Evolutionary conservation across 2,329 filamentous ascomycete genomes (phyloP), one percentile per base, ranked within the genome.

Genomic region (Penicillium sp.): DNA sequence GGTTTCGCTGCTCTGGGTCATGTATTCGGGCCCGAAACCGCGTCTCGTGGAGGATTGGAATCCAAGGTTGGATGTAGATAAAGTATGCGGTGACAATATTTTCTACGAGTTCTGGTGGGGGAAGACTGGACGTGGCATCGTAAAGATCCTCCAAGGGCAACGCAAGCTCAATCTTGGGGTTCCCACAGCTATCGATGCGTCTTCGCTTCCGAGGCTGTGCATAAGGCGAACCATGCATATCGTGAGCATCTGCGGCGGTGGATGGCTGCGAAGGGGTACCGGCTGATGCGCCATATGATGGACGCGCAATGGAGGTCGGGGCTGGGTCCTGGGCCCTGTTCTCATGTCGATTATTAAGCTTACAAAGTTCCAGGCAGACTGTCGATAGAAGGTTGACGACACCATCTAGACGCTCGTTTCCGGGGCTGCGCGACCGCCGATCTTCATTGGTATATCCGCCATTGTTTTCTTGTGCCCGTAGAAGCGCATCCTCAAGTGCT

Each of bases 21-120:
- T 51, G 27, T 9, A 75, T 36, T 5, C 69, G 65, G 18, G 50
- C 52, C 0, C 64, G 46, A 36, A 66, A 66, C 13, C 58, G 36
- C 4, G 39, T 51, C 36, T 60, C 50, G 13, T 66, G 61, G 2
- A 66, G 51, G 2, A 60, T 60, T 1, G 63, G 63, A 24, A 66
- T 62, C 63, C 63, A 66, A 11, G 60, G 60, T 14, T 66, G 62
- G 5, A 65, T 49, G 11, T 44, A 46, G 2, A 19, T 31, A 16
- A 62, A 65, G 35, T 65, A 63, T 7, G 31, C 11, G 14, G 62
- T 49, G 3, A 65, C 51, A 10, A 70, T 39, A 24, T 64, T 58
- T 50, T 58, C 53, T 33, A 60, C 27, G 2, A 63, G 47, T 13
- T 55, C 37, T 5, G 55, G 19, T 2, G 50, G 18, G 14, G 55